Conservation (phyloP, 2,329 filamentous ascomycete genomes). For the Fusarium sulawesiense region DNA sequence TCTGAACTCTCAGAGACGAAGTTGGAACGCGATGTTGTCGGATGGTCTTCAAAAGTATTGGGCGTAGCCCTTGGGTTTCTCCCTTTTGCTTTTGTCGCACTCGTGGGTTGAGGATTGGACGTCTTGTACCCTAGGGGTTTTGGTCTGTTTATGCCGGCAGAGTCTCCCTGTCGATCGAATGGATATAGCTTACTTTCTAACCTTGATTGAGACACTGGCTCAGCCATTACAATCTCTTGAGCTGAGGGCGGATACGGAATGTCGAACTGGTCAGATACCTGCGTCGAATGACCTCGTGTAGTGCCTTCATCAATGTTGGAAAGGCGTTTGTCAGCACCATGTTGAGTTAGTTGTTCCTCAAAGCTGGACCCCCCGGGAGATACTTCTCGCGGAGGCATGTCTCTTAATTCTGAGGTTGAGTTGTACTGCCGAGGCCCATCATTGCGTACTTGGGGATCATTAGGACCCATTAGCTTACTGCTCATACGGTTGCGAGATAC, state of each 20-base stretch:
- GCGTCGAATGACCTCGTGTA: slow-evolving; percentile 28
- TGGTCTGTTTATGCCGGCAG: neutral
- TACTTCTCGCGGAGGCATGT: slow-evolving; percentile 30
- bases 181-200: slow-evolving; percentile 7
- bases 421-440: slow-evolving; percentile 50
- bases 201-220: slow-evolving; percentile 13
- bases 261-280: slow-evolving; percentile 51
- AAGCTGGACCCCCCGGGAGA: slow-evolving; percentile 21
- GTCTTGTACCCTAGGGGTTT: slow-evolving; percentile 47
- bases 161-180: neutral
- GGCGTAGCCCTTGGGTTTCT: slow-evolving; percentile 21
- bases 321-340: slow-evolving; percentile 9
- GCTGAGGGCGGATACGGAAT: slow-evolving; percentile 49
- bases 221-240: slow-evolving; percentile 18
- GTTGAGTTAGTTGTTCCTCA: slow-evolving; percentile 12
- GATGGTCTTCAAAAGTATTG: slow-evolving; percentile 5
- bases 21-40: slow-evolving; percentile 6
- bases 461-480: slow-evolving; percentile 23
- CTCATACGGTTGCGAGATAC: slow-evolving; percentile 49
- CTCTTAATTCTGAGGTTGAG: slow-evolving; percentile 48
- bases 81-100: slow-evolving; percentile 18
- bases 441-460: slow-evolving; percentile 31
- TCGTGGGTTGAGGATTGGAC: slow-evolving; percentile 47
- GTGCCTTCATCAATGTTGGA: slow-evolving; percentile 25
- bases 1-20: slow-evolving; percentile 8